Evolutionary conservation across 1,284 basidiomycete species (phyloP), one percentile per base, ranked within the genome.

Genomic region (Anthracocystis panici-leucophaei): DNA sequence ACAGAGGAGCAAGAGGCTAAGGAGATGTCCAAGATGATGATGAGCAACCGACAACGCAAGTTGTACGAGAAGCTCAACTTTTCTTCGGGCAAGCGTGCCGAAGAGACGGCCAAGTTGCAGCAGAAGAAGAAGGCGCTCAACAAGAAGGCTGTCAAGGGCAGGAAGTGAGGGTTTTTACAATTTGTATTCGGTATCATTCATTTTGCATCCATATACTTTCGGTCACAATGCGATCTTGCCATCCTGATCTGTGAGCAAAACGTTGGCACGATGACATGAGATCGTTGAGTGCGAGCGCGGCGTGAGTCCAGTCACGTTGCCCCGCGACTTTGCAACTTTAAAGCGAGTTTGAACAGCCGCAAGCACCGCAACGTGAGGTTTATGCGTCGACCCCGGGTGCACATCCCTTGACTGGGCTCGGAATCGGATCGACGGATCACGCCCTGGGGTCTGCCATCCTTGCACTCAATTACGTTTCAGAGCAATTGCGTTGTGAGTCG

Each of bases 1-100:
- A 72, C 53, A 20, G 94, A 97, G 85, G 89, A 91, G 84, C 92
- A 96, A 82, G 93, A 85, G 67, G 83, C 83, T 49, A 75, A 75
- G 51, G 76, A 82, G 54, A 85, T 97, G 92, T 93, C 94, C 86
- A 97, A 96, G 89, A 97, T 97, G 91, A 90, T 99, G 90, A 92
- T 99, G 91, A 96, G 93, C 87, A 97, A 95, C 88, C 95, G 93
- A 88, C 93, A 97, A 87, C 90, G 91, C 81, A 97, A 97, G 87
- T 86, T 99, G 80, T 98, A 97, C 87, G 94, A 96, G 86, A 93
- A 93, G 88, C 92, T 98, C 90, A 93, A 94, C 87, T 91, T 93
- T 86, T 91, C 91, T 70, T 90, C 95, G 85, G 89, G 90, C 84
- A 93, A 93, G 87, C 91, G 91, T 70, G 88, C 89, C 27, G 88